These are phyloP conservation scores for Kwoniella botswanensis DNA, from an alignment of 768 basidiomycete species.

Conservation along the genomic window DNA sequence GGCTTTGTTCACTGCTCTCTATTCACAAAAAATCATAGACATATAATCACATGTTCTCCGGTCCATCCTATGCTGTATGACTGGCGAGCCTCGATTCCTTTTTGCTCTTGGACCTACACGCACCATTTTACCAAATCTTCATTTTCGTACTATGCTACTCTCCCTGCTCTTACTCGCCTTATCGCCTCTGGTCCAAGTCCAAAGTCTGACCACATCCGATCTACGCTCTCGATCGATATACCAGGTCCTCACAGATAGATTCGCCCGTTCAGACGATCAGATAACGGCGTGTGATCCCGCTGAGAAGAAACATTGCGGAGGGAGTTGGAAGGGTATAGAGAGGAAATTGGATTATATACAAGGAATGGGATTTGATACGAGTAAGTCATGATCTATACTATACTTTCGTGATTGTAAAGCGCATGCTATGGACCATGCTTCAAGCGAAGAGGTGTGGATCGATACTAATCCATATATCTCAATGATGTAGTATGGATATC, in stretches of 20 bases:
- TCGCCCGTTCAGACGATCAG: slow-evolving; percentile 42
- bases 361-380: slow-evolving; percentile 59
- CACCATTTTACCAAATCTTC: not conserved
- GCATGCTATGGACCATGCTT: not conserved
- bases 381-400: slow-evolving; percentile 18
- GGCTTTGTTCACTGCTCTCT: no score
- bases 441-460: not conserved
- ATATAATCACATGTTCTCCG: no score
- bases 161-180: slow-evolving; percentile 12
- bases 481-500: slow-evolving; percentile 55
- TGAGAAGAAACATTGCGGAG: slow-evolving; percentile 53
- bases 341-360: slow-evolving; percentile 57
- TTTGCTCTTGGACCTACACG: not conserved
- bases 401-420: no score
- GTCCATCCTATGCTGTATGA: no score
- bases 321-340: slow-evolving; percentile 55
- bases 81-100: no score
- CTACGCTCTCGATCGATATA: slow-evolving; percentile 47
- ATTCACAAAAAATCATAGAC: no score
- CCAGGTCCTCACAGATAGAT: slow-evolving; percentile 58
- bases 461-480: no score
- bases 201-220: slow-evolving; percentile 32
- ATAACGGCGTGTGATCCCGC: slow-evolving; percentile 33
- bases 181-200: slow-evolving; percentile 3
- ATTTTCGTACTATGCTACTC: slow-evolving; percentile 7